Conservation (phyloP, 225 moss, liverwort and hornwort genomes). For the Pseudoscleropodium purum region DNA sequence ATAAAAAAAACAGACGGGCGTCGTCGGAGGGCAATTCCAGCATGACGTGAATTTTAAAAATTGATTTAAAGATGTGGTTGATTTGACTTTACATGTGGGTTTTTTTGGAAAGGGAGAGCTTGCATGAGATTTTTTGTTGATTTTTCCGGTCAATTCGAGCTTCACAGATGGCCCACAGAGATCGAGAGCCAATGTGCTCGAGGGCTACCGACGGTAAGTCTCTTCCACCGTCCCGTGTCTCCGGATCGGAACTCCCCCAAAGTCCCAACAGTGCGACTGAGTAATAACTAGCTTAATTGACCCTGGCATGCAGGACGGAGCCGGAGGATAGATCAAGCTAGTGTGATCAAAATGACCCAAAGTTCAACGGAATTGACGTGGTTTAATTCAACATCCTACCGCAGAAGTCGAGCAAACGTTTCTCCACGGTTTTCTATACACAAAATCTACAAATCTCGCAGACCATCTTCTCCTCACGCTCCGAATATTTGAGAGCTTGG, state of each 20-base stretch:
- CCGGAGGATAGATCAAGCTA: background rate
- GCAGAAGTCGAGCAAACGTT: background rate
- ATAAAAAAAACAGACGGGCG: background rate
- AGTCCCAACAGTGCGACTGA: background rate
- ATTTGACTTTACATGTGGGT: background rate
- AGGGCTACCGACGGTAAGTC: background rate
- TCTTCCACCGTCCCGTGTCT: background rate
- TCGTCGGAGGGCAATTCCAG: background rate
- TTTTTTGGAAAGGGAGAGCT: background rate
- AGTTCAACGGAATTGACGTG: background rate
- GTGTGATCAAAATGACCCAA: background rate
- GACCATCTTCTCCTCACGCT: background rate
- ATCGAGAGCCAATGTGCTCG: background rate
- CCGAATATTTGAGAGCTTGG: background rate
- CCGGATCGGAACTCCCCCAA: background rate
- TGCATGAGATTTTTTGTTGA: too few species aligned
- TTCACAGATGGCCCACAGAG: background rate
- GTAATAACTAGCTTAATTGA: too few species aligned
- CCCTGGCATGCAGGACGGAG: background rate
- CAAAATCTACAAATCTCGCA: background rate
- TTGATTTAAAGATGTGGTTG: too few species aligned
- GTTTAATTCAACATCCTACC: background rate
- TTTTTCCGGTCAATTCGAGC: background rate
- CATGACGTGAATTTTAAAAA: too few species aligned
- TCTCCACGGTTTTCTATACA: background rate